phyloP scores from a whole-genome alignment of 2,329 filamentous ascomycete genomes.

The Alternaria ethzedia region DNA sequence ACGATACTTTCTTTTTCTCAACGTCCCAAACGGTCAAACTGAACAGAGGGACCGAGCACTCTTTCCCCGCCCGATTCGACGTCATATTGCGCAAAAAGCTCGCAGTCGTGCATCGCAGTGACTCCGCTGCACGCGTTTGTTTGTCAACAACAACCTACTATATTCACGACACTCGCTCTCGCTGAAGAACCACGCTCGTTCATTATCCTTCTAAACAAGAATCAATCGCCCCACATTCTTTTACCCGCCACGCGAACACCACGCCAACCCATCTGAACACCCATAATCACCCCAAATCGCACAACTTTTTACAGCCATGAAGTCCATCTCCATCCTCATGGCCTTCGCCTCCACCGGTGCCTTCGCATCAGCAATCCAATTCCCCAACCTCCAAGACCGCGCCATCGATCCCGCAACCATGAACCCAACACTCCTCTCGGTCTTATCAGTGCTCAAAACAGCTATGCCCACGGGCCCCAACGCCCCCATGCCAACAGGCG shows the following conservation, averaged over 20 bases:
- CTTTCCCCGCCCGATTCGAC: not conserved
- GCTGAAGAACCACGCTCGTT: not conserved
- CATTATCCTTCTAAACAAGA: not conserved
- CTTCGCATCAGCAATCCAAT: not conserved
- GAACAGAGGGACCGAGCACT: not conserved
- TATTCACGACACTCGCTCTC: not conserved
- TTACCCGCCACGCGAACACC: not conserved
- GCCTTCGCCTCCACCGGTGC: not conserved
- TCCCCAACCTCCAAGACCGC: constrained; percentile 5
- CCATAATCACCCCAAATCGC: not conserved
- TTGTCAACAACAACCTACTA: constrained; percentile 13
- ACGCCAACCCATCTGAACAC: not conserved
- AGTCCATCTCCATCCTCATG: constrained; percentile 1
- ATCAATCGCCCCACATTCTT: not conserved
- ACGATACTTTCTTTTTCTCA: not conserved
- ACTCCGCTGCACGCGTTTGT: constrained; percentile 7
- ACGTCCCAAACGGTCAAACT: not conserved
- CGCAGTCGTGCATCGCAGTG: not conserved
- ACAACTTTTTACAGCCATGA: constrained; percentile 4
- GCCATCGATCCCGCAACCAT: constrained; percentile 19
- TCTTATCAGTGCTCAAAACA: constrained; percentile 23
- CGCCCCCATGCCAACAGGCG: constrained; percentile 10
- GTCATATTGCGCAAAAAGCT: not conserved
- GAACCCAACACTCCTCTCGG: constrained; percentile 18
- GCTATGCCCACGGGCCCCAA: constrained; percentile 14